Evolutionary conservation across 257 asterid genomes (phyloP).

Genomic region (Solanum appendiculatum): DNA sequence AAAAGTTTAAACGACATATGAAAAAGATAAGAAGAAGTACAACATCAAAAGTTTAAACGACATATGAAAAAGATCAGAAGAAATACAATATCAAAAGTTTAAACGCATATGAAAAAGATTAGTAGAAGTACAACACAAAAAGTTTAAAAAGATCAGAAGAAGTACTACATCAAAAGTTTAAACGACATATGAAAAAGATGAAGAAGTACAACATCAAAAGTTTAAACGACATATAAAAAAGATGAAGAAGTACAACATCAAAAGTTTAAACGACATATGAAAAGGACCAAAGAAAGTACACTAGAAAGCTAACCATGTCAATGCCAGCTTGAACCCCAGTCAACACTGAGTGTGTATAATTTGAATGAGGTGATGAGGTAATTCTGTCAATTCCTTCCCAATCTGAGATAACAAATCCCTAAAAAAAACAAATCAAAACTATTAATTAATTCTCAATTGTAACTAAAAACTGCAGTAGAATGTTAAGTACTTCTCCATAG

Average conservation of each 20-base stretch:
- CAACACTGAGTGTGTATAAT: conserved; percentile 22
- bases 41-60: neutral
- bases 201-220: neutral
- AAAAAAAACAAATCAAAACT: neutral
- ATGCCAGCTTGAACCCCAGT: conserved; percentile 31
- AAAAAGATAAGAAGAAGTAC: neutral
- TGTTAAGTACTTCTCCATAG: neutral
- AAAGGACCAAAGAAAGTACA: neutral
- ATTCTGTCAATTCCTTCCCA: conserved; percentile 38
- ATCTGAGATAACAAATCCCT: conserved; percentile 47
- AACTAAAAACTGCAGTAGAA: neutral
- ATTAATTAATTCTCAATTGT: neutral
- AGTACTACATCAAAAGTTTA: neutral
- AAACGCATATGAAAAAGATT: neutral
- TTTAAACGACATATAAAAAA: neutral
- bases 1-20: neutral
- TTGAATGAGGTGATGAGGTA: conserved; percentile 16
- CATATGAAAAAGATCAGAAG: neutral
- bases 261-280: neutral
- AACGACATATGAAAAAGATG: neutral
- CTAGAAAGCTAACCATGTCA: conserved; percentile 26
- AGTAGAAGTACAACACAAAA: neutral
- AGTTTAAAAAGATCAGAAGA: neutral
- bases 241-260: neutral
- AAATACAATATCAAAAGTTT: neutral